Evolutionary conservation across 1,284 basidiomycete genomes (phyloP).

Genomic region (Rhodotorula glutinis): DNA sequence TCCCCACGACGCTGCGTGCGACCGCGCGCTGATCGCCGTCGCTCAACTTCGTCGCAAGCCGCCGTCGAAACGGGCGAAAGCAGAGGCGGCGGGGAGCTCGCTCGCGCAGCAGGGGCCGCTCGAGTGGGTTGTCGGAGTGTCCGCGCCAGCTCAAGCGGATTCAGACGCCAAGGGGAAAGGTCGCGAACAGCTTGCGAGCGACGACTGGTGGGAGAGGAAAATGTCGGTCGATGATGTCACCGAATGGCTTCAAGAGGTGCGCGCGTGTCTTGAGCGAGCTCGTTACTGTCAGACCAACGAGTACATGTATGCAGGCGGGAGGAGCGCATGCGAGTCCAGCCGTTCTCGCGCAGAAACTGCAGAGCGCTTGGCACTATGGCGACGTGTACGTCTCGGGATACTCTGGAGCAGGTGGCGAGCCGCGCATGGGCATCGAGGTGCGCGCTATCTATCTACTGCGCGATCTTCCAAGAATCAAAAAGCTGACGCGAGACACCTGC

Average conservation of each 20-base stretch:
- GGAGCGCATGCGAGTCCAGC: background rate
- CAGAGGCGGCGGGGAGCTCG: background rate
- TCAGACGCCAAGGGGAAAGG: background rate
- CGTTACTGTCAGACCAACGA: background rate
- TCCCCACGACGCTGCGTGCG: background rate
- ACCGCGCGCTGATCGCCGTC: background rate
- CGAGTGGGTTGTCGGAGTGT: background rate
- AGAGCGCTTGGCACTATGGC: background rate
- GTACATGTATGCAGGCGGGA: background rate
- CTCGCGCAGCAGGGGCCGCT: background rate
- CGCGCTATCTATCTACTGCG: background rate
- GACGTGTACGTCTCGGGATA: background rate
- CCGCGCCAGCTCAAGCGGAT: background rate
- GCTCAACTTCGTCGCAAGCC: constrained; percentile 1
- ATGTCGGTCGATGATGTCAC: background rate
- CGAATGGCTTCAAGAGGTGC: background rate
- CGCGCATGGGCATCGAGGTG: background rate
- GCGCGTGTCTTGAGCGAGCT: too few relatives aligned
- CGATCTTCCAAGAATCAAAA: background rate
- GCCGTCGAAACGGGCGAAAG: background rate
- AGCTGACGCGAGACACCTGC: background rate
- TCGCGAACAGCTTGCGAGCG: background rate
- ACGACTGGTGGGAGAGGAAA: background rate
- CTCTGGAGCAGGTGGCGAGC: background rate
- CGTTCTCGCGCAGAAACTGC: background rate